A percentile compares a stretch with the other conserved stretches of the same genome.
Conservation (phyloP, 1,139 yeast genomes). For the Suhomyces maxii region DNA sequence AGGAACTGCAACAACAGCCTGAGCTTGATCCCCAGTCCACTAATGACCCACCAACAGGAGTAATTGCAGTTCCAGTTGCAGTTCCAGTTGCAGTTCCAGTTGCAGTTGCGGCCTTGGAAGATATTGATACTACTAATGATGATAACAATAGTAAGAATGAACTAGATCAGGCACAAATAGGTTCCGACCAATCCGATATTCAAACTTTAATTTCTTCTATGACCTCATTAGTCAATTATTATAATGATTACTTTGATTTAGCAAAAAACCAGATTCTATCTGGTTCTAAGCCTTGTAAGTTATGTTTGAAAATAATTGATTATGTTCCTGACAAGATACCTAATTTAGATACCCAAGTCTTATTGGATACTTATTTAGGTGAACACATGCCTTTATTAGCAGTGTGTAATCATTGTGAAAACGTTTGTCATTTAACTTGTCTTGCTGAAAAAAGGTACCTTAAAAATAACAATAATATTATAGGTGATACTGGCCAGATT, state of each 20-base stretch:
- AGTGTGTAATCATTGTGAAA: conserved; percentile 41
- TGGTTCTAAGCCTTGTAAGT: conserved; percentile 22
- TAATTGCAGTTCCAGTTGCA: too few relatives aligned
- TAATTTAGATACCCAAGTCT: not conserved
- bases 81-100: too few relatives aligned
- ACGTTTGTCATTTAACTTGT: conserved; percentile 46
- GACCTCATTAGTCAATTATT: not conserved
- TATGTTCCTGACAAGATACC: conserved; percentile 26
- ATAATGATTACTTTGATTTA: not conserved
- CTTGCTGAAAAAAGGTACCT: conserved; percentile 24
- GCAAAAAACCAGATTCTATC: conserved; percentile 4
- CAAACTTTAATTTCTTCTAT: not conserved
- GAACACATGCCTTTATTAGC: conserved; percentile 23
- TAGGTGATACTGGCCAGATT: conserved; percentile 10
- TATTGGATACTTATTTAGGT: not conserved
- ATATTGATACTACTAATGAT: too few relatives aligned
- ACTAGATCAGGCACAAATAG: not conserved
- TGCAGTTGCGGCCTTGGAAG: too few relatives aligned
- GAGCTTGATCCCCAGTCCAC: too few relatives aligned
- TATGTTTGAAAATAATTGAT: conserved; percentile 31
- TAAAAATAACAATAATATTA: conserved; percentile 8
- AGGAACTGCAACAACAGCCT: too few relatives aligned
- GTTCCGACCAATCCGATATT: not conserved
- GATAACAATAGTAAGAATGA: too few relatives aligned
- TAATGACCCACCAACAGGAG: too few relatives aligned